Evolutionary conservation across 345 rosid genomes (phyloP), one percentile per base, ranked within the genome.

Genomic region (Eucalyptus curtisii): DNA sequence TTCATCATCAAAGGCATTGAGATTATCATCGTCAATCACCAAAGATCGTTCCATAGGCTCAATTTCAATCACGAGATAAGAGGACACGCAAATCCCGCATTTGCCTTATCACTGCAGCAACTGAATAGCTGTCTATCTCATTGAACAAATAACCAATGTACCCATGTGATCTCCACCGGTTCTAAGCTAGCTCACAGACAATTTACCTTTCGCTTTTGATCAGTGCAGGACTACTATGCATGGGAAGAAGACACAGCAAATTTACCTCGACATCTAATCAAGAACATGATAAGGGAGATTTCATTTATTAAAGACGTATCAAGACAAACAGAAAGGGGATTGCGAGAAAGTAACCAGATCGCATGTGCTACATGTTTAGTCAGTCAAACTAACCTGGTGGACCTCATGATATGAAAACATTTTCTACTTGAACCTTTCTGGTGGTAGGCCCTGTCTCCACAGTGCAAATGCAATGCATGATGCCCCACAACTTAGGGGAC

Each of bases 341-440:
- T 50, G 45, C 82, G 17, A 79, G 85, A 71, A 88, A 40, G 44
- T 53, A 76, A 84, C 86, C 45, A 64, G 86, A 81, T 85, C 59
- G 81, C 86, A 87, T 52, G 86, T 50, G 47, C 86, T 37, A 64
- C 47, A 76, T 68, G 86, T 71, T 87, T 85, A 85, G 57, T 85
- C 86, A 81, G 91, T 91, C 90, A 92, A 91, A 91, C 47, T 76
- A 76, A 37, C 47, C 82, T 20, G 82, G 82, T 37, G 86, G 64
- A 87, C 85, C 55, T 87, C 84, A 45, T 48, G 87, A 89, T 87
- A 87, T 86, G 81, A 44, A 88, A 88, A 89, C 80, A 49, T 89
- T 88, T 86, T 76, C 50, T 37, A 37, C 55, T 88, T 37, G 91
- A 90, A 87, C 86, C 88, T 68, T 52, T 47, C 27, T 1, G 49